A percentile compares a stretch with the other conserved stretches of the same genome.
Evolutionary conservation across 2,329 filamentous ascomycete species (phyloP).

Genomic region (Tympanopsis confertula): DNA sequence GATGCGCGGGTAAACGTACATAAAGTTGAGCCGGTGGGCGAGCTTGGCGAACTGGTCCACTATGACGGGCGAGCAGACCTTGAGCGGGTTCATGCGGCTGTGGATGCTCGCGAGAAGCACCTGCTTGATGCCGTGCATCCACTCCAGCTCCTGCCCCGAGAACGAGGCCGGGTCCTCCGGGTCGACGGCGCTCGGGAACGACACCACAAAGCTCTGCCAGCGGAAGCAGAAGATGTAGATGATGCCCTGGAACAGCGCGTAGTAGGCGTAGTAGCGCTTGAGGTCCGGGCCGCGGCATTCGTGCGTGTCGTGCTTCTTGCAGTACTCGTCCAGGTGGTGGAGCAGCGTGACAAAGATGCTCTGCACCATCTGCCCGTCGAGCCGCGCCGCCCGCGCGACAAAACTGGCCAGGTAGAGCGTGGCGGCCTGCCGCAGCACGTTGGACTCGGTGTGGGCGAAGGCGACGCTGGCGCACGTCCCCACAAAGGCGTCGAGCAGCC

Average conservation of each 20-base stretch:
- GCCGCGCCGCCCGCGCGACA: background rate
- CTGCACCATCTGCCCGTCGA: background rate
- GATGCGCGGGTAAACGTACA: constrained; percentile 79
- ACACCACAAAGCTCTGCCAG: constrained; percentile 76
- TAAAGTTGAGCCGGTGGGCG: constrained; percentile 71
- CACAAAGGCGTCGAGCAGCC: background rate
- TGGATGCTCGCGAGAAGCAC: constrained; percentile 68
- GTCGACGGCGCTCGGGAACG: constrained; percentile 46
- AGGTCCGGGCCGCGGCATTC: constrained; percentile 13
- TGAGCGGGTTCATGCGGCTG: constrained; percentile 84
- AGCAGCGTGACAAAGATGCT: background rate
- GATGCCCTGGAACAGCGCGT: constrained; percentile 57
- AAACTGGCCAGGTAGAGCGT: background rate
- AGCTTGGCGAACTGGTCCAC: constrained; percentile 86
- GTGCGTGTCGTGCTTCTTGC: background rate
- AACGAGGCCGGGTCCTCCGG: constrained; percentile 49
- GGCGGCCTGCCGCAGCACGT: background rate
- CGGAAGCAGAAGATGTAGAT: constrained; percentile 85
- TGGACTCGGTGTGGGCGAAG: background rate
- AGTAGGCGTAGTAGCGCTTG: constrained; percentile 56
- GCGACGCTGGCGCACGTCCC: background rate
- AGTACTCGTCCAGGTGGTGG: background rate
- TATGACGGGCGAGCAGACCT: constrained; percentile 83
- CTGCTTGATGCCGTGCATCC: constrained; percentile 65
- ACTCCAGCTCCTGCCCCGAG: constrained; percentile 62